These are phyloP conservation scores for Plasmodium falciparum DNA, from an alignment of 169 alveolate species.

Conservation along the genomic window DNA sequence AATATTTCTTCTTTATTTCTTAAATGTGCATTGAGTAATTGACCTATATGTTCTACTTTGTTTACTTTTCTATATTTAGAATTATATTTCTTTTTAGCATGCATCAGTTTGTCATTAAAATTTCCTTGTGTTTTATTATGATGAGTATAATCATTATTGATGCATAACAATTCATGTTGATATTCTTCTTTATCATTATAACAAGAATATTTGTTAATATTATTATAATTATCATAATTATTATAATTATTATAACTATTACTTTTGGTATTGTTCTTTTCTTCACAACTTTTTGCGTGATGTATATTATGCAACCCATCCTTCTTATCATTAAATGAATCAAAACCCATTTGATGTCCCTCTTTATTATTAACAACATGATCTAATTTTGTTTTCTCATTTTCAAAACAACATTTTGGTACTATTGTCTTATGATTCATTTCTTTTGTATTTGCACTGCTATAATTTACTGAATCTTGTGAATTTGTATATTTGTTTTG, in stretches of 20 bases:
- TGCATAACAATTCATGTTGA: slow-evolving; percentile 14
- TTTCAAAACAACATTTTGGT: not conserved
- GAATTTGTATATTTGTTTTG: not conserved
- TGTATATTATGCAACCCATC: not conserved
- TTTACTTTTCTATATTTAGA: not conserved
- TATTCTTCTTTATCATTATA: slow-evolving; percentile 9
- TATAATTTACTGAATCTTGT: not conserved
- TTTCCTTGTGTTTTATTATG: slow-evolving; percentile 4
- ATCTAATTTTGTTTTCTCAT: not conserved
- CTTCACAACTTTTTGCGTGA: not conserved
- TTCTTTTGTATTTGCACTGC: not conserved
- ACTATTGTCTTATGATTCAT: not conserved
- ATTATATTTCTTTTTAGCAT: not conserved
- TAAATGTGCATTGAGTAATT: slow-evolving; percentile 8
- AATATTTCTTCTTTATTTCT: slow-evolving; percentile 65
- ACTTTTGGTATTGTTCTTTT: not conserved
- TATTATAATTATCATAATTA: not conserved
- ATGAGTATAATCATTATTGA: slow-evolving; percentile 5
- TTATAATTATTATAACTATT: not conserved
- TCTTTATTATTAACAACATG: not conserved
- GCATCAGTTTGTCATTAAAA: slow-evolving; percentile 4
- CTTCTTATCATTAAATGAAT: not conserved
- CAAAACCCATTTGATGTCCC: not conserved
- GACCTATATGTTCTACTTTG: slow-evolving; percentile 23
- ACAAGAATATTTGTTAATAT: not conserved